phyloP scores from a whole-genome alignment of 257 asterid genomes.

The Solanum tacnaense region DNA sequence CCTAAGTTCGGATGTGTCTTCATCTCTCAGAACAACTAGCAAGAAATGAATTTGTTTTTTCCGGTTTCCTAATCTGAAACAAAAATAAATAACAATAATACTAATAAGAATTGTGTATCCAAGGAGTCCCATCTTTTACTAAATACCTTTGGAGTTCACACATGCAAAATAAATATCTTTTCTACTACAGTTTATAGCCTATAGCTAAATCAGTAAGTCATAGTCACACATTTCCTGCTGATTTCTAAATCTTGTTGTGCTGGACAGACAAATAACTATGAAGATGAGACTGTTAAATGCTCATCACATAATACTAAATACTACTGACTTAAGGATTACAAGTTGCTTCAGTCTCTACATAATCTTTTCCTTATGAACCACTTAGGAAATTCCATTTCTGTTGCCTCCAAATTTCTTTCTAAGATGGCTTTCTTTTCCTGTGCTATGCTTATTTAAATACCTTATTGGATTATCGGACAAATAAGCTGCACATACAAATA shows the following conservation, averaged over 20 bases:
- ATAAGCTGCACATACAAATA: not conserved
- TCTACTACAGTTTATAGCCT: not conserved
- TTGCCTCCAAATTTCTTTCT: not conserved
- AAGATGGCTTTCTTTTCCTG: not conserved
- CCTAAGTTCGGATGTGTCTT: not conserved
- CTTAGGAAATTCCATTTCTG: not conserved
- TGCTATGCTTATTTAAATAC: not conserved
- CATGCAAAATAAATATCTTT: not conserved
- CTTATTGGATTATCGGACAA: not conserved
- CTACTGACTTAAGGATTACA: not conserved
- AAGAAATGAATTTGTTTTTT: not conserved
- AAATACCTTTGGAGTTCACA: not conserved
- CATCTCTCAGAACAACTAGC: not conserved
- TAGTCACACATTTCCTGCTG: not conserved
- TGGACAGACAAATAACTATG: not conserved
- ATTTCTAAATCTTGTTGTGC: not conserved
- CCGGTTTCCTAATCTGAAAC: not conserved
- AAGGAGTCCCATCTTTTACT: not conserved
- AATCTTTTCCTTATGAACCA: not conserved
- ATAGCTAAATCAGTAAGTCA: not conserved
- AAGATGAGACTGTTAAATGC: not conserved
- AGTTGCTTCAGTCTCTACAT: not conserved
- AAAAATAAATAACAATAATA: not conserved
- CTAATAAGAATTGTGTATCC: not conserved
- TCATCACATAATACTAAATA: not conserved